Conservation (phyloP, 2,329 filamentous ascomycete genomes). For the Sporothrix euskadiensis region DNA sequence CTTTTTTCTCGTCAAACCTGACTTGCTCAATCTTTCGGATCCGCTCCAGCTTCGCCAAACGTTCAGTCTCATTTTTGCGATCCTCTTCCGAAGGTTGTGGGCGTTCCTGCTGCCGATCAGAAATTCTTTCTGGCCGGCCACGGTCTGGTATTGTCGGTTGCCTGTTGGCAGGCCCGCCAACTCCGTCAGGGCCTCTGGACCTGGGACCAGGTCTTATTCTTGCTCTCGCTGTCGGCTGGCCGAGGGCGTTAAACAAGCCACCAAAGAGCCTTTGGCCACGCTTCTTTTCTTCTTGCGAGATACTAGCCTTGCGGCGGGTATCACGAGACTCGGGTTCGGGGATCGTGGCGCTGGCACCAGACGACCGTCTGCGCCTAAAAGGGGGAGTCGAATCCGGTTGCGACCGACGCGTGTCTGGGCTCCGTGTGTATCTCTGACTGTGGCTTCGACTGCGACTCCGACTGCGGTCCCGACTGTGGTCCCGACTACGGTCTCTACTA, state of each 20-base stretch:
- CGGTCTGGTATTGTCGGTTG: neutral
- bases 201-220: conserved; percentile 65
- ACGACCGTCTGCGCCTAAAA: neutral
- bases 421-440: neutral
- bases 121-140: neutral
- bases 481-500: neutral
- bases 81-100: conserved; percentile 72
- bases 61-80: conserved; percentile 66
- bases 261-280: conserved; percentile 85
- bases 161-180: conserved; percentile 60
- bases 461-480: neutral
- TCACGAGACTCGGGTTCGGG: conserved; percentile 17
- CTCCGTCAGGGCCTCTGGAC: conserved; percentile 59
- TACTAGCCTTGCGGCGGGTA: conserved; percentile 35
- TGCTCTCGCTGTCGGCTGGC: conserved; percentile 65
- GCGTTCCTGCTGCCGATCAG: conserved; percentile 63
- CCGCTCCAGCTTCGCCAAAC: conserved; percentile 61
- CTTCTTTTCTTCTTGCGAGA: conserved; percentile 73
- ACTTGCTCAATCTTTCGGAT: conserved; percentile 69
- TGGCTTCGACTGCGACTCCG: neutral
- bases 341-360: neutral
- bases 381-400: conserved; percentile 3
- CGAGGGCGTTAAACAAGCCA: conserved; percentile 73
- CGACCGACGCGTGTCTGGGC: neutral
- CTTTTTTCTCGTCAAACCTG: conserved; percentile 72